Base-by-base conservation (phyloP, 352 stramenopile genomes). In the Pythium pyrilobum region DNA sequence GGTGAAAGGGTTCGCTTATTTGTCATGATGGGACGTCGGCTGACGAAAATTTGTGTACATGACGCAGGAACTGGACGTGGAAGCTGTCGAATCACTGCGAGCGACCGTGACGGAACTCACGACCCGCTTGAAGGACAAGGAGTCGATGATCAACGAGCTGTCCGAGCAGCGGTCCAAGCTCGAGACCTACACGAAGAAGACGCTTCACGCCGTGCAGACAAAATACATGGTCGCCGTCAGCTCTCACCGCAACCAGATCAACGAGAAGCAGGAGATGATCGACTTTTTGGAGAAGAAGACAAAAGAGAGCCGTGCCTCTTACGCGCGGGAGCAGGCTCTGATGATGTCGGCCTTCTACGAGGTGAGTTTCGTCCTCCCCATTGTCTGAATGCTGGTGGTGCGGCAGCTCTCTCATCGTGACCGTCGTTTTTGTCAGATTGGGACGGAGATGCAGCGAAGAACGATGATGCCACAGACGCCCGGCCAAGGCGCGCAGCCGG, bases 321-420 rank as follows among this genome's bases (percentile, higher is more conserved):
- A 87, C 56, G 85, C 82, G 66, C 79, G 85, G 25, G 85, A 95
- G 61, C 81, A 95, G 54, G 79, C 78, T 23, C 66, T 95, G 38
- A 87, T 95, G 75, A 92, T 92, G 79, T 95, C 85, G 39, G 84
- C 80, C 8, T 92, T 95, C 56, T 95, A 92, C 64, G 82, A 95
- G 80, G 81, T 92, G 8, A 16, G 18, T 40, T 24, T n/a, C n/a
- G 6, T 8, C n/a, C 6, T 8, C 12, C 6, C 36, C 12, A 42
- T 21, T 42, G 36, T 42, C 28, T 55, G 10, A 24, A 32, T n/a
- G 28, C 28, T 43, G 25, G 32, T 47, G 13, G 20, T 55, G 8
- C 16, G 31, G 13, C 8, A 36, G 16, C 13, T 32, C 33, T 45
- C 9, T 52, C 21, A 34, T 41, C 2, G 18, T 5, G 21, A 11